Percentiles rank a stretch among this genome's conserved stretches.
phyloP scores from a whole-genome alignment of 495 filamentous ascomycete species.

The Corynascus novoguineensis region DNA sequence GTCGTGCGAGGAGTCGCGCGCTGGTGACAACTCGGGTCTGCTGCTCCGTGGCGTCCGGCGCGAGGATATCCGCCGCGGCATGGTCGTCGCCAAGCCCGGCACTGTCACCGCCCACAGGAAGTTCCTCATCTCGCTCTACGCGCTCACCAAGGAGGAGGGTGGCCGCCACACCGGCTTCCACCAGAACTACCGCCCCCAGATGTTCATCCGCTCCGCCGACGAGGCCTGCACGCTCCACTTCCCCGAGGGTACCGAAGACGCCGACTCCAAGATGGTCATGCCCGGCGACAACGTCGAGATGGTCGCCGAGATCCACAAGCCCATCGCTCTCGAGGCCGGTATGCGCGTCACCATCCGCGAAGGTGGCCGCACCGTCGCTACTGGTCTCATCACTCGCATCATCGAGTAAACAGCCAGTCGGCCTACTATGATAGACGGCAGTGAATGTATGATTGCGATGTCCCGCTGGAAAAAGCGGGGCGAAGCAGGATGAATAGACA shows the following conservation, averaged over 20 bases:
- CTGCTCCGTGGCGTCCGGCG: conserved; percentile 90
- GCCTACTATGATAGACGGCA: not conserved
- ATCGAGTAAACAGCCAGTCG: conserved; percentile 51
- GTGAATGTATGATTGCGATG: conserved; percentile 11
- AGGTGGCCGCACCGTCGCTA: conserved; percentile 88
- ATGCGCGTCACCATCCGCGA: conserved; percentile 96
- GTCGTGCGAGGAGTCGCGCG: conserved; percentile 85
- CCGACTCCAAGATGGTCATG: conserved; percentile 71
- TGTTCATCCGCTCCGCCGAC: conserved; percentile 92
- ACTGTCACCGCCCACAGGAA: conserved; percentile 73
- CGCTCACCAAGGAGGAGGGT: conserved; percentile 94
- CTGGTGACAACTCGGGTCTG: conserved; percentile 97
- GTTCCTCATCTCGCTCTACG: conserved; percentile 93
- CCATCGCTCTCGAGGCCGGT: conserved; percentile 79
- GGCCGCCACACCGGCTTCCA: conserved; percentile 91
- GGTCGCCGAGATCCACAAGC: conserved; percentile 70
- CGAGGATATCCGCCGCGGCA: conserved; percentile 88
- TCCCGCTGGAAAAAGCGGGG: not conserved
- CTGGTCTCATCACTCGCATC: conserved; percentile 83
- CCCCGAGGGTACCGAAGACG: conserved; percentile 69
- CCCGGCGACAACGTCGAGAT: conserved; percentile 99
- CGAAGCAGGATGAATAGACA: not conserved
- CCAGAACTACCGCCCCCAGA: conserved; percentile 90
- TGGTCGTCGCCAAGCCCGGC: conserved; percentile 81
- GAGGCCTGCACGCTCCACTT: conserved; percentile 76